Percentiles rank a stretch among this genome's conserved stretches.
These are phyloP conservation scores for Delitschia confertaspora DNA, from an alignment of 495 filamentous ascomycete species.

Conservation along the genomic window DNA sequence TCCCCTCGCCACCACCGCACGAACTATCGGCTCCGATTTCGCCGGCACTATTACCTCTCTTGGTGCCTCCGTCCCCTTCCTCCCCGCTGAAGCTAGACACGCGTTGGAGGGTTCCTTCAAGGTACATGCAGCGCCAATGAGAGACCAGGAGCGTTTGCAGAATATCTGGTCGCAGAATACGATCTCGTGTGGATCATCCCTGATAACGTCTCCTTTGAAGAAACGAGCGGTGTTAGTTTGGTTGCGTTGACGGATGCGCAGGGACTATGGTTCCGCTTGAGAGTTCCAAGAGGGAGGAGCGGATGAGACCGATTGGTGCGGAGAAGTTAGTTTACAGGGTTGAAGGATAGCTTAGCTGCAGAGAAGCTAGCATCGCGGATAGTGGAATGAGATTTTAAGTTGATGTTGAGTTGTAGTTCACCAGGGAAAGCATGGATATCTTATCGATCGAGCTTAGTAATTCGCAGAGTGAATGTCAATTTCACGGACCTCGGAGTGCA, in stretches of 20 bases:
- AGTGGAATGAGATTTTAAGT: no score
- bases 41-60: conserved; percentile 35
- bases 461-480: no score
- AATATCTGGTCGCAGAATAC: conserved; percentile 30
- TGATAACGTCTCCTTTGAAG: conserved; percentile 23
- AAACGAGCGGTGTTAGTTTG: conserved; percentile 34
- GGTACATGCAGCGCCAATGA: conserved; percentile 35
- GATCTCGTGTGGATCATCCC: conserved; percentile 38
- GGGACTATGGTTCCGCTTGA: conserved; percentile 32
- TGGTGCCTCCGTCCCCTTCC: conserved; percentile 8
- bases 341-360: no score
- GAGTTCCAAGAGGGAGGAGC: conserved; percentile 31
- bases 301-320: conserved; percentile 34
- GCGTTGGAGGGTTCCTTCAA: conserved; percentile 32
- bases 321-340: conserved; percentile 31
- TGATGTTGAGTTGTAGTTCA: no score
- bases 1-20: conserved; percentile 29
- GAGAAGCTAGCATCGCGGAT: no score
- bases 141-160: conserved; percentile 37
- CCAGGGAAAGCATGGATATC: no score
- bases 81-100: conserved; percentile 16
- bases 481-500: no score
- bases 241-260: conserved; percentile 33
- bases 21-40: conserved; percentile 41
- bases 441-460: no score